Evolutionary conservation across 371 early-diverging fungal species (phyloP), one percentile per base, ranked within the genome.

Genomic region (Apophysomyces elegans): DNA sequence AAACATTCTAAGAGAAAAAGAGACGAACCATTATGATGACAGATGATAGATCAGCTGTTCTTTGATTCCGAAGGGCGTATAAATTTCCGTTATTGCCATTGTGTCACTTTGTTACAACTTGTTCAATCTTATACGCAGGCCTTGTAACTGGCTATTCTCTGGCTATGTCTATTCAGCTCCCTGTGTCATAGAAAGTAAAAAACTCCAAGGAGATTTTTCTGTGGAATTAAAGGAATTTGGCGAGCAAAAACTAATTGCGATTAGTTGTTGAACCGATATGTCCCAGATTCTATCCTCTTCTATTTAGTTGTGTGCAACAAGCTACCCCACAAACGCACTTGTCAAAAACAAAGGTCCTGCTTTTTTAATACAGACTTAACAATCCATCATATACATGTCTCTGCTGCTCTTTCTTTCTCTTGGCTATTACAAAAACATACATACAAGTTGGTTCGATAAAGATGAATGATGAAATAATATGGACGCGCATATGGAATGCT

Each of bases 41-140:
- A 26, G 21, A 50, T 50, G 54, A 50, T 21, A 26, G 5, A 50
- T 50, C 54, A 50, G 54, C 54, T 50, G 54, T 50, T 50, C 54
- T 4, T 6, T 9, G 21, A 50, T 18, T 50, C 21, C 16, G 21
- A 21, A 8, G 16, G 21, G 9, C 21, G 54, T 16, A 18, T 21
- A 21, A 50, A 9, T 26, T 16, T 50, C 54, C 41, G 11, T 9
- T 50, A 50, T 50, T 18, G 21, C 9, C 16, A 26, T 50, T 21
- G 54, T 50, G 54, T 50, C 21, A 50, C 54, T 8, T 21, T n/a
- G 21, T 21, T 50, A 21, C 54, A 26, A 16, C 54, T 50, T 26
- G 32, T 26, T 26, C 2, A 26, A 26, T 26, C 32, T 50, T 21
- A 21, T 21, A 18, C n/a, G 9, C 35, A 18, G n/a, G 16, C 21